Conservation (phyloP, 2,329 filamentous ascomycete species). For the Tolypocladium tundrense region DNA sequence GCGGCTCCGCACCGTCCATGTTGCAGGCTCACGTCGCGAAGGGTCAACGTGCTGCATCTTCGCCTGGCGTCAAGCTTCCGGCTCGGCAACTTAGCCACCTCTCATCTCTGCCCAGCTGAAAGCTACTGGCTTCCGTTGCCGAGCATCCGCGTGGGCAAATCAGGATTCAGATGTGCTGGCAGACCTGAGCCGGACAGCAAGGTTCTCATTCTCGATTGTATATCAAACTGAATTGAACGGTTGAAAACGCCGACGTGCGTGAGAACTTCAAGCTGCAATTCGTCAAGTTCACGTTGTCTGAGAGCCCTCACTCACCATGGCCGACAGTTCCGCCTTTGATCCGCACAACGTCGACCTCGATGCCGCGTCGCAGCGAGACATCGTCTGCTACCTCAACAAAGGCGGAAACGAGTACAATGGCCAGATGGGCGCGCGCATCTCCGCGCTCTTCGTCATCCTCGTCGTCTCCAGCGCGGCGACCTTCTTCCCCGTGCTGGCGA, state of each 20-base stretch:
- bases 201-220: background rate
- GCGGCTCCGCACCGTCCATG: no score
- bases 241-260: background rate
- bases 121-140: background rate
- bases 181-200: background rate
- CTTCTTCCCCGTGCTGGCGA: background rate
- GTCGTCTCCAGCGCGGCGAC: background rate
- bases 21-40: no score
- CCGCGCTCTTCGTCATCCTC: background rate
- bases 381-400: background rate
- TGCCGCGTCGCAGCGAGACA: background rate
- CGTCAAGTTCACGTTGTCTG: background rate
- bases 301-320: background rate
- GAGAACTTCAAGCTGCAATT: background rate
- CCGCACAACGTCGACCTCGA: background rate
- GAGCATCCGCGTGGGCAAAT: background rate
- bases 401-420: background rate
- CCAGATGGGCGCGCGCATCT: background rate
- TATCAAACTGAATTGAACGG: background rate
- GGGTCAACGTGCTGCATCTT: background rate
- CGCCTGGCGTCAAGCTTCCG: background rate
- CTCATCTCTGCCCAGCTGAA: background rate
- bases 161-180: background rate
- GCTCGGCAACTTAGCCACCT: background rate
- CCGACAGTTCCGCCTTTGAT: background rate